Conservation (phyloP, 139 green algal species). For the Zygnema cylindricum region DNA sequence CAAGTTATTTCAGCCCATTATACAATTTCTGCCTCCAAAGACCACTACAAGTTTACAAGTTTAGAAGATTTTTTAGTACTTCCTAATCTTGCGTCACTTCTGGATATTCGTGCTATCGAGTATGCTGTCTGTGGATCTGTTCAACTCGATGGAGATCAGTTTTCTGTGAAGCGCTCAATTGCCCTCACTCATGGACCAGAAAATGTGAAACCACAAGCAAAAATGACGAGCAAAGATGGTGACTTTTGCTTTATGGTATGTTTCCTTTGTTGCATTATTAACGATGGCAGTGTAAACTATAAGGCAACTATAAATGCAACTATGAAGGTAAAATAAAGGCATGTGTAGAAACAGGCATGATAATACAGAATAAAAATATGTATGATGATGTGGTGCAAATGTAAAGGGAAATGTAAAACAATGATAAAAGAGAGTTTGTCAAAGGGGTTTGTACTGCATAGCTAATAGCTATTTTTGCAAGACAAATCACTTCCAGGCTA, state of each 20-base stretch:
- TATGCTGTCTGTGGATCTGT: constrained; percentile 34
- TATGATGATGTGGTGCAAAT: too few relatives aligned
- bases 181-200: constrained; percentile 16
- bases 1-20: constrained; percentile 30
- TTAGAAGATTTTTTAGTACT: constrained; percentile 8
- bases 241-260: constrained; percentile 22
- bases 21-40: constrained; percentile 14
- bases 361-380: too few relatives aligned
- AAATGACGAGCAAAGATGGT: not conserved
- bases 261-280: too few relatives aligned
- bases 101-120: constrained; percentile 15
- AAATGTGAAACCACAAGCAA: not conserved
- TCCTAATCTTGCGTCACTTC: constrained; percentile 13
- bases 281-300: too few relatives aligned
- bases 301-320: too few relatives aligned
- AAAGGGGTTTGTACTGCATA: too few relatives aligned
- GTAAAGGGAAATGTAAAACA: too few relatives aligned
- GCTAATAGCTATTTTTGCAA: too few relatives aligned
- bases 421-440: too few relatives aligned
- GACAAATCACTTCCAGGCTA: too few relatives aligned
- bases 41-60: constrained; percentile 28
- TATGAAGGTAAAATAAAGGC: too few relatives aligned
- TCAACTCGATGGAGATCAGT: constrained; percentile 16
- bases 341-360: too few relatives aligned
- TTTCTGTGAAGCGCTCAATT: not conserved